Conservation (phyloP, 1,284 basidiomycete species). For the Ganoderma multipileum region DNA sequence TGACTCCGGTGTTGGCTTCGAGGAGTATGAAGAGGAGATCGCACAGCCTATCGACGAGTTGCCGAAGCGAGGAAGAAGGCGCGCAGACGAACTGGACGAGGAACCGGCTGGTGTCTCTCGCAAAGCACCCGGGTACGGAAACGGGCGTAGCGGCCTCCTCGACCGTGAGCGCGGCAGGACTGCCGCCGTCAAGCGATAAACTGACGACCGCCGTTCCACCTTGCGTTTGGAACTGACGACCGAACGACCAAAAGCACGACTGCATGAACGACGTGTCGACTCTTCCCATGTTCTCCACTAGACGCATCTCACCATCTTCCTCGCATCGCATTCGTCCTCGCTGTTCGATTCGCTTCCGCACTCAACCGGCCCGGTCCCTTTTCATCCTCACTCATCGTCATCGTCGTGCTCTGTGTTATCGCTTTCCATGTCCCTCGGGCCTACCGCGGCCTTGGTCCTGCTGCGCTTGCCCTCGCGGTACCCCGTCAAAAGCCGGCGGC, state of each 20-base stretch:
- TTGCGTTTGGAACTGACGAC: constrained; percentile 25
- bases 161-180: constrained; percentile 34
- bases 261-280: constrained; percentile 22
- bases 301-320: constrained; percentile 22
- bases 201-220: not conserved
- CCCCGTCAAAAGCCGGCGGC: constrained; percentile 21
- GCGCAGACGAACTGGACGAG: constrained; percentile 37
- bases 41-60: constrained; percentile 12
- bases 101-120: constrained; percentile 18
- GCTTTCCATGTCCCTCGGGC: constrained; percentile 10
- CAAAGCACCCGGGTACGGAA: constrained; percentile 38
- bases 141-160: constrained; percentile 38
- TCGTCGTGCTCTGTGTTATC: constrained; percentile 26
- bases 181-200: constrained; percentile 22
- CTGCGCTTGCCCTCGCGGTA: constrained; percentile 4
- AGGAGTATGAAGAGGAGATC: constrained; percentile 28
- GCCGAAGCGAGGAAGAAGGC: constrained; percentile 34
- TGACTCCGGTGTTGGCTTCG: constrained; percentile 31
- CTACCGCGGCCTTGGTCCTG: constrained; percentile 6
- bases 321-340: constrained; percentile 23
- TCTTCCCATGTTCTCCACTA: constrained; percentile 18
- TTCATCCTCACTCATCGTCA: constrained; percentile 29
- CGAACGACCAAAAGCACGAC: constrained; percentile 30
- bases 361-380: constrained; percentile 7
- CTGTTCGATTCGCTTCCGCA: not conserved